These are phyloP conservation scores for Lepidium africanum DNA, from an alignment of 345 rosid genomes.

Conservation along the genomic window DNA sequence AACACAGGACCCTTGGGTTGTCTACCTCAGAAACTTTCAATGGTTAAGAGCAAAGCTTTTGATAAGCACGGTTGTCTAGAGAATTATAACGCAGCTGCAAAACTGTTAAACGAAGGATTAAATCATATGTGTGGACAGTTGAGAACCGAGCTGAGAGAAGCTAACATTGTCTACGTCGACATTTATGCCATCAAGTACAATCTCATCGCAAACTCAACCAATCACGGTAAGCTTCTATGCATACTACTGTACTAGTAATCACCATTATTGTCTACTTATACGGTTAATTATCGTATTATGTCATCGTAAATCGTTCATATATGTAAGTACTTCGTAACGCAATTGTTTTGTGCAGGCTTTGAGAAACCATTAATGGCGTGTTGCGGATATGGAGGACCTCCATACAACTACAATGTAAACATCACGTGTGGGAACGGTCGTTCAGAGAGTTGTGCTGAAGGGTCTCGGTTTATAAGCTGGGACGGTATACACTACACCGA, in stretches of 20 bases:
- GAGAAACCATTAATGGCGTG: conserved; percentile 69
- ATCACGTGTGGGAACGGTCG: conserved; percentile 62
- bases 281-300: too few relatives aligned
- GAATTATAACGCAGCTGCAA: conserved; percentile 55
- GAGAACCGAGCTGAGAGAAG: conserved; percentile 42
- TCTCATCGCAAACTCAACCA: conserved; percentile 54
- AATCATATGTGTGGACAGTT: conserved; percentile 37
- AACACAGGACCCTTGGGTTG: conserved; percentile 92
- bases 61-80: conserved; percentile 56
- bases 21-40: conserved; percentile 72
- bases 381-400: conserved; percentile 84
- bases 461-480: conserved; percentile 53
- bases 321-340: not conserved
- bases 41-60: conserved; percentile 33
- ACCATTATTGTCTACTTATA: too few relatives aligned
- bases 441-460: conserved; percentile 36
- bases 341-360: conserved; percentile 42
- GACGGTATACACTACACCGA: conserved; percentile 80
- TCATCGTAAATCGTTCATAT: not conserved
- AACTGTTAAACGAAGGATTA: conserved; percentile 55
- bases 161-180: conserved; percentile 58
- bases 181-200: conserved; percentile 63
- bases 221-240: conserved; percentile 38
- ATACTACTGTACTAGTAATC: not conserved
- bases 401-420: conserved; percentile 59